These are phyloP conservation scores for Venturia pyrina DNA, from an alignment of 2,329 filamentous ascomycete species.

Conservation along the genomic window DNA sequence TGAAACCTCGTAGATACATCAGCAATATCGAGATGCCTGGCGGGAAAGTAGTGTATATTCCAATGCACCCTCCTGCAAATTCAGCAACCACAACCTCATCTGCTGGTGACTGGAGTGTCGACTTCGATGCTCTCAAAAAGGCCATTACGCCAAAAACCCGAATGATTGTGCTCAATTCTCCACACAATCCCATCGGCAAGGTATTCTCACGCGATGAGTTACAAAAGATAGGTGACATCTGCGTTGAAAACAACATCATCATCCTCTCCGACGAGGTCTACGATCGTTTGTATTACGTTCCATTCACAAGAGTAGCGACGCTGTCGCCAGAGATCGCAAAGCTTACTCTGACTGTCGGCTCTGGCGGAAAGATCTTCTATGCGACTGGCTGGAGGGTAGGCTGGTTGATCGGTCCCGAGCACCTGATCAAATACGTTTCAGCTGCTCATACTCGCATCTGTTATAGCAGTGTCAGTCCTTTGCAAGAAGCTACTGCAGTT, in stretches of 20 bases:
- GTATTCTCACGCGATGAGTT: constrained; percentile 82
- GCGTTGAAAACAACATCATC: constrained; percentile 86
- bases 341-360: constrained; percentile 86
- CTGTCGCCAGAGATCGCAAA: constrained; percentile 81
- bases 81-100: constrained; percentile 73
- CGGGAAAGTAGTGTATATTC: constrained; percentile 88
- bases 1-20: constrained; percentile 53
- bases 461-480: constrained; percentile 83
- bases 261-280: constrained; percentile 70
- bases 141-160: constrained; percentile 80
- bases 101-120: constrained; percentile 77
- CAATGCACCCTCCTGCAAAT: constrained; percentile 77
- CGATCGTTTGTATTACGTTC: constrained; percentile 88
- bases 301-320: constrained; percentile 86
- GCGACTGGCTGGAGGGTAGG: constrained; percentile 95
- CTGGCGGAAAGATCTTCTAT: constrained; percentile 97
- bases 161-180: constrained; percentile 88
- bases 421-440: constrained; percentile 83
- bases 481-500: constrained; percentile 89
- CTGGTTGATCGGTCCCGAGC: constrained; percentile 82
- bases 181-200: constrained; percentile 95
- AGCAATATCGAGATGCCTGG: constrained; percentile 98
- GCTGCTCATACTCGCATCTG: constrained; percentile 94
- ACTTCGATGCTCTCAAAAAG: constrained; percentile 71
- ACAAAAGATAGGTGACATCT: constrained; percentile 73